These are phyloP conservation scores for Dalechampia spathulata DNA, from an alignment of 441 rosid genomes.

Conservation along the genomic window DNA sequence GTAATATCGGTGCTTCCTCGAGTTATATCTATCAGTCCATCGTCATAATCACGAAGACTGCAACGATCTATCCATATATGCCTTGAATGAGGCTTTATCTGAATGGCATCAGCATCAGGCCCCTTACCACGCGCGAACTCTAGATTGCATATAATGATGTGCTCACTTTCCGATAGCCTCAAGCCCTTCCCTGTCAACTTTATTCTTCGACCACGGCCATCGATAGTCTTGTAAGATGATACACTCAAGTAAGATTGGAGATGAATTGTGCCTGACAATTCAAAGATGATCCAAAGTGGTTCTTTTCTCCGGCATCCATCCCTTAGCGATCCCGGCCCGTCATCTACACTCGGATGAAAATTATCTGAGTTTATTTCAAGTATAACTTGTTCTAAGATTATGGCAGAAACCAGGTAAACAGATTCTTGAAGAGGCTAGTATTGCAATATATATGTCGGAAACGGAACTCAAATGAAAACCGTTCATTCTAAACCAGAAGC, in stretches of 20 bases:
- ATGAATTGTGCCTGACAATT: slow-evolving; percentile 65
- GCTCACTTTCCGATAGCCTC: slow-evolving; percentile 76
- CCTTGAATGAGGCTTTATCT: slow-evolving; percentile 78
- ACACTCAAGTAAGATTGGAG: slow-evolving; percentile 53
- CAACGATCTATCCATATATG: slow-evolving; percentile 91
- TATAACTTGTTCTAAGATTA: too few species aligned
- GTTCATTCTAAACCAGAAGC: too few species aligned
- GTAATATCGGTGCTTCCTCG: slow-evolving; percentile 87
- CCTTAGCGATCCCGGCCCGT: slow-evolving; percentile 83
- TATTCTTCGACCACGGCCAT: slow-evolving; percentile 82
- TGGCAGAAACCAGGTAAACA: too few species aligned
- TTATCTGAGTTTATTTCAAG: neutral
- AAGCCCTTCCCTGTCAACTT: slow-evolving; percentile 78
- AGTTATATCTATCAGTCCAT: slow-evolving; percentile 90
- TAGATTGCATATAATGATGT: slow-evolving; percentile 70
- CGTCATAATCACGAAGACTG: slow-evolving; percentile 74
- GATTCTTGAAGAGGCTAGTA: too few species aligned
- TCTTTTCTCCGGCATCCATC: slow-evolving; percentile 70
- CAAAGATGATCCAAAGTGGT: slow-evolving; percentile 83
- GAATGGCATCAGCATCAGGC: slow-evolving; percentile 80
- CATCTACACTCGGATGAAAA: slow-evolving; percentile 36
- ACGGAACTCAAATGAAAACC: too few species aligned
- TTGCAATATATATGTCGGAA: too few species aligned
- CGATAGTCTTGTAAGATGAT: slow-evolving; percentile 85
- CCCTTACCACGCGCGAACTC: slow-evolving; percentile 88